Evolutionary conservation across 139 green algal genomes (phyloP), one percentile per base, ranked within the genome.

Genomic region (Nannochloris sp.): DNA sequence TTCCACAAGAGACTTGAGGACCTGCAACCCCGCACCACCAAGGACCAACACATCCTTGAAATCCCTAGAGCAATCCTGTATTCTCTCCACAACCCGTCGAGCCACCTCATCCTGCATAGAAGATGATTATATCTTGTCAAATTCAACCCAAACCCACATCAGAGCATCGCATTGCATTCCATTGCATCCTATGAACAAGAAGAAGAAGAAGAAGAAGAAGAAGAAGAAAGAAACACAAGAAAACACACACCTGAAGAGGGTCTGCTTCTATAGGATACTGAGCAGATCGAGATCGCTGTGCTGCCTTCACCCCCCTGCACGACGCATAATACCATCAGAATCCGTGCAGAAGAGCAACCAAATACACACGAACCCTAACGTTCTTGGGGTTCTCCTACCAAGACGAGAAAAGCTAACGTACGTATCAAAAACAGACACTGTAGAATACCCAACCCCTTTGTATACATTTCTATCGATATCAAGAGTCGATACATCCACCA

Each of bases 21-120:
- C 76, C 25, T 79, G 49, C 11, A 76, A 56, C 4, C 81, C 85
- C 66, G 80, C 60, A 37, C 45, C 87, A 4, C 82, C 84, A 30
- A 95, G 46, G 9, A 89, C 70, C 17, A 85, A 67, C 2, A 71
- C 86, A 8, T 50, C 65, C 3, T 69, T 66, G 50, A 95, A 95
- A 6, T 44, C 62, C 0, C 78, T 43, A 2, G 71, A 69, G 70
- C 82, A 90, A 73, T 95, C 87, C 57, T 91, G 82, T 48, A 95
- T 59, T 1, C 87, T 73, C 56, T 95, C 87, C 13, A 95, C 57
- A 61, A 95, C 62, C 11, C 82, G 59, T 25, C 86, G 76, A 4
- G 77, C 77, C 2, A 95, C 82, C 13, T 76, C 71, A 2, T 59
- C 61, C 71, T 53, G 46, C 12, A 50, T 17, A 17, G 45, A 23